Evolutionary conservation across 1,139 yeast species (phyloP).

Genomic region (Yamadazyma buinensis): DNA sequence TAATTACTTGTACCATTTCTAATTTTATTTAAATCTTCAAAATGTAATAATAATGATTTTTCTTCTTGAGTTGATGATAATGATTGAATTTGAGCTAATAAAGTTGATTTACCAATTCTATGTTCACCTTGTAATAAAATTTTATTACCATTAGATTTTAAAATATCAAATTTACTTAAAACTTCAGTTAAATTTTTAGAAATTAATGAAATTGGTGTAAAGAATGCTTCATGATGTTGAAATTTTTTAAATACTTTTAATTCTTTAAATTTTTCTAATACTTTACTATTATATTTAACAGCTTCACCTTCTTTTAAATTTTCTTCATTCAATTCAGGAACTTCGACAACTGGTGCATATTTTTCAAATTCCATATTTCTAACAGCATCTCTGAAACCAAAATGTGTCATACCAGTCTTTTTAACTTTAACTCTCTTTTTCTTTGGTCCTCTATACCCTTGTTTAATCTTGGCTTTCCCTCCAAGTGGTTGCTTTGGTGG

Average conservation of each 20-base stretch:
- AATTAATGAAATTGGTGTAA: slow-evolving; percentile 53
- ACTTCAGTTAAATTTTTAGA: slow-evolving; percentile 31
- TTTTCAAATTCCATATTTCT: slow-evolving; percentile 33
- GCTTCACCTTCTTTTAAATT: slow-evolving; percentile 15
- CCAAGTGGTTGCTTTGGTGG: too few species aligned
- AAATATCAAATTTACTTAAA: slow-evolving; percentile 22
- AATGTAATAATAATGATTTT: slow-evolving; percentile 59
- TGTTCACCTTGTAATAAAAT: slow-evolving; percentile 62
- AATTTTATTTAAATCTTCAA: slow-evolving; percentile 60
- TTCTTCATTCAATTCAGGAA: slow-evolving; percentile 13
- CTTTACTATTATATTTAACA: slow-evolving; percentile 20
- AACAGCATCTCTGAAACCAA: slow-evolving; percentile 39
- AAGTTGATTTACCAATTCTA: slow-evolving; percentile 79
- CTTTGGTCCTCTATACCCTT: slow-evolving; percentile 22
- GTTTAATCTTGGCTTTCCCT: slow-evolving; percentile 27
- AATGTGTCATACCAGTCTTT: slow-evolving; percentile 45
- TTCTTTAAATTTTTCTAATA: slow-evolving; percentile 24
- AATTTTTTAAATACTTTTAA: slow-evolving; percentile 59
- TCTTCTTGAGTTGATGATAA: slow-evolving; percentile 40
- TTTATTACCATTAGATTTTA: slow-evolving; percentile 31
- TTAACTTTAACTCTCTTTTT: slow-evolving; percentile 22
- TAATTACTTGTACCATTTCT: slow-evolving; percentile 74
- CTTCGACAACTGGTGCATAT: slow-evolving; percentile 17
- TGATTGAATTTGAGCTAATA: slow-evolving; percentile 71
- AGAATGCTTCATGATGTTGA: slow-evolving; percentile 63